phyloP scores from a whole-genome alignment of 23 red algal species.

The Gracilariopsis chorda region DNA sequence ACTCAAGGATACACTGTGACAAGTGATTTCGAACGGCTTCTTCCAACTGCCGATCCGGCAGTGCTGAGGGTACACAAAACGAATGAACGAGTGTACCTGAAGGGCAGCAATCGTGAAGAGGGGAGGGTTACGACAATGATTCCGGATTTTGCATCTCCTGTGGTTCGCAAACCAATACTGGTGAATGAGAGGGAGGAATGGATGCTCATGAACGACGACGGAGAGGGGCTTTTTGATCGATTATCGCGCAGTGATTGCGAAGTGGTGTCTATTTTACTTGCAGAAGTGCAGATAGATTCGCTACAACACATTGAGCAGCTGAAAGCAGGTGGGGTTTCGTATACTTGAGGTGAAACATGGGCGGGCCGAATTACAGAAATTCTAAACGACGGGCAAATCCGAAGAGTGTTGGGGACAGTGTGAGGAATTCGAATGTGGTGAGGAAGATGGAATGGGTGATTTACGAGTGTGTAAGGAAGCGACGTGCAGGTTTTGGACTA shows the following conservation, averaged over 20 bases:
- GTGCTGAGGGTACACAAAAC: background rate
- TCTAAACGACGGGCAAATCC: background rate
- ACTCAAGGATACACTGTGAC: background rate
- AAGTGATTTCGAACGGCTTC: background rate
- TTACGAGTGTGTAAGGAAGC: background rate
- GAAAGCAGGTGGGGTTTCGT: background rate
- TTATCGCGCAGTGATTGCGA: background rate
- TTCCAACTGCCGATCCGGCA: background rate
- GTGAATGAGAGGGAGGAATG: background rate
- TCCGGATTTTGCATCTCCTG: background rate
- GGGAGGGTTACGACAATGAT: background rate
- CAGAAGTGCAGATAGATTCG: background rate
- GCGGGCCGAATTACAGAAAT: background rate
- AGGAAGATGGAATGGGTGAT: background rate
- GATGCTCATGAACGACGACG: constrained; percentile 4
- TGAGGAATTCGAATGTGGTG: background rate
- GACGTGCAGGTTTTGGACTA: background rate
- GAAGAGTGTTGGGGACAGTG: background rate
- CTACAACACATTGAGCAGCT: background rate
- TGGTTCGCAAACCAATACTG: background rate
- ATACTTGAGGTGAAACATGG: background rate
- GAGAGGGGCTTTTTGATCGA: background rate
- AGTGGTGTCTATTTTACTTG: background rate
- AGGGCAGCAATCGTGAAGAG: background rate
- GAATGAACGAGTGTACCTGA: background rate